Evolutionary conservation across 805 yeast species (phyloP).

Genomic region (Nakazawaea peltata): DNA sequence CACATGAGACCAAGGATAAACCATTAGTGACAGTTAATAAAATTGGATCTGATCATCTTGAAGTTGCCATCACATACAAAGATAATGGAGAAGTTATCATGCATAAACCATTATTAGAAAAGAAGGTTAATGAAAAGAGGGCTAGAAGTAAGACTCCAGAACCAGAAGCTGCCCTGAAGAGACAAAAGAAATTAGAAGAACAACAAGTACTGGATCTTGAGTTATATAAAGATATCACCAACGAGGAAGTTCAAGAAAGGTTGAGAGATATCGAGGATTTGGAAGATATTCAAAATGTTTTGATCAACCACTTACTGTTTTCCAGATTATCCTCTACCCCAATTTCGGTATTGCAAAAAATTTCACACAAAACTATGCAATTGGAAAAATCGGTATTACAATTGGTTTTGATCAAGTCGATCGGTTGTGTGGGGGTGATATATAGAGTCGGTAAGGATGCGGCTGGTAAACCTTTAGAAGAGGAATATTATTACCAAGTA

Average conservation of each 20-base stretch:
- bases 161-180: neutral
- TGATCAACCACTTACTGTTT: slow-evolving; percentile 83
- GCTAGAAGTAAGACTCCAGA: slow-evolving; percentile 1
- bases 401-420: slow-evolving; percentile 31
- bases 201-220: neutral
- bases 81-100: neutral
- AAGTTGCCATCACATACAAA: slow-evolving; percentile 3
- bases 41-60: too few relatives aligned
- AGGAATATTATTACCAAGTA: slow-evolving; percentile 85
- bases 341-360: slow-evolving; percentile 56
- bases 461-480: slow-evolving; percentile 89
- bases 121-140: slow-evolving; percentile 1
- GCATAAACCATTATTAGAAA: neutral
- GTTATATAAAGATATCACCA: slow-evolving; percentile 6
- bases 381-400: slow-evolving; percentile 37
- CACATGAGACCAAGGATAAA: slow-evolving; percentile 4
- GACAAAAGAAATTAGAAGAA: neutral
- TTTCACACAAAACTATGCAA: slow-evolving; percentile 44
- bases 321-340: slow-evolving; percentile 87
- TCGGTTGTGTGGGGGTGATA: slow-evolving; percentile 76
- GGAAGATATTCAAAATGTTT: slow-evolving; percentile 50
- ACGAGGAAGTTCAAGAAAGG: slow-evolving; percentile 5
- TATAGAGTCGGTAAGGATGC: slow-evolving; percentile 91
- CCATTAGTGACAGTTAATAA: neutral
- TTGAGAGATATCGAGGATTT: slow-evolving; percentile 27